Percentiles rank a stretch among this genome's conserved stretches.
Evolutionary conservation across 805 yeast species (phyloP).

Genomic region (Saturnispora sekii): DNA sequence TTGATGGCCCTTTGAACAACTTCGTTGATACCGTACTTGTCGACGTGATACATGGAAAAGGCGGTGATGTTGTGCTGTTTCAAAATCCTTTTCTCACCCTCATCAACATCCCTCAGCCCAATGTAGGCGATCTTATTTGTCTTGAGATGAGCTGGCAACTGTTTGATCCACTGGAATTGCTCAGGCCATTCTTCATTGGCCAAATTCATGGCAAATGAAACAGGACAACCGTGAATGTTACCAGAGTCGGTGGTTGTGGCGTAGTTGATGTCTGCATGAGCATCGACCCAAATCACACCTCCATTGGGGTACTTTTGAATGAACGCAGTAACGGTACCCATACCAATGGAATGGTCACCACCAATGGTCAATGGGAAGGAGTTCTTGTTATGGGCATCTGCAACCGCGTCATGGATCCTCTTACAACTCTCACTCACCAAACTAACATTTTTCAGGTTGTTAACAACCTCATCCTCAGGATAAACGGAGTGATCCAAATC

Average conservation of each 20-base stretch:
- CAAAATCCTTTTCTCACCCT: constrained; percentile 69
- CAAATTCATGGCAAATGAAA: constrained; percentile 80
- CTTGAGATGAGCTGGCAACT: constrained; percentile 49
- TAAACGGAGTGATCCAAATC: constrained; percentile 33
- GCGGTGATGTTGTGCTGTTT: constrained; percentile 68
- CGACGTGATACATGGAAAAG: constrained; percentile 92
- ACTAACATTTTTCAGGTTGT: constrained; percentile 58
- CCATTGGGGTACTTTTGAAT: constrained; percentile 74
- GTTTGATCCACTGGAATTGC: constrained; percentile 57
- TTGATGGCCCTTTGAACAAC: constrained; percentile 89
- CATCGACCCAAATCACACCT: constrained; percentile 92
- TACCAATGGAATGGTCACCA: constrained; percentile 95
- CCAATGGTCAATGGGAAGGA: constrained; percentile 79
- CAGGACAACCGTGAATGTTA: constrained; percentile 94
- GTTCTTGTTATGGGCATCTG: constrained; percentile 35
- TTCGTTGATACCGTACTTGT: constrained; percentile 82
- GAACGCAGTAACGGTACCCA: constrained; percentile 84
- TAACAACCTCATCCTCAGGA: constrained; percentile 40
- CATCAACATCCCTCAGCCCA: constrained; percentile 90
- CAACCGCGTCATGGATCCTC: constrained; percentile 52
- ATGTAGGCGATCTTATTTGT: constrained; percentile 77
- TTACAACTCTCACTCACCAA: constrained; percentile 69
- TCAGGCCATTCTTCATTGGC: constrained; percentile 60
- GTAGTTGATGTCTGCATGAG: constrained; percentile 95
- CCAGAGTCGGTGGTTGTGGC: constrained; percentile 78